A percentile compares a stretch with the other conserved stretches of the same genome.
Evolutionary conservation across 2,329 filamentous ascomycete genomes (phyloP).

Genomic region (Alternaria rosae): DNA sequence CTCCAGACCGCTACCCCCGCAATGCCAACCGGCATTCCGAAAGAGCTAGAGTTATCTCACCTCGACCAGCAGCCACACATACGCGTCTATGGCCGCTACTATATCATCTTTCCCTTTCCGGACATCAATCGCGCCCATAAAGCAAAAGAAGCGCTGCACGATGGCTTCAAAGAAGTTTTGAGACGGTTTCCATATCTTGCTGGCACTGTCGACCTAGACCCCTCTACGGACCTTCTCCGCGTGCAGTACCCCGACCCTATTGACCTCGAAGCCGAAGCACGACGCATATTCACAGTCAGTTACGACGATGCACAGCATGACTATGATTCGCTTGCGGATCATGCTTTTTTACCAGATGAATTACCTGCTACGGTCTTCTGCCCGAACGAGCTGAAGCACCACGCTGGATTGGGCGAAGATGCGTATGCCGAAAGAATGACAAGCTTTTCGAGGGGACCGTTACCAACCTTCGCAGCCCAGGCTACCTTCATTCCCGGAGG

Average conservation of each 20-base stretch:
- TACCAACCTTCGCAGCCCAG: constrained; percentile 32
- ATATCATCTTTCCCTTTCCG: constrained; percentile 26
- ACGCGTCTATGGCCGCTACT: constrained; percentile 23
- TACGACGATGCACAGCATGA: constrained; percentile 1
- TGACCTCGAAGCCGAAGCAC: constrained; percentile 10
- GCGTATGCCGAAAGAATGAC: constrained; percentile 16
- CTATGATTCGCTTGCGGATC: constrained; percentile 12
- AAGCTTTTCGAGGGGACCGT: constrained; percentile 15
- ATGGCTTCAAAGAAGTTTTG: constrained; percentile 20
- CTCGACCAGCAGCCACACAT: constrained; percentile 26
- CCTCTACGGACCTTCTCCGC: constrained; percentile 4
- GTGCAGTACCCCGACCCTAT: constrained; percentile 19
- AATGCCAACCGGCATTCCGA: background rate
- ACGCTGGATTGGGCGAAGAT: constrained; percentile 21
- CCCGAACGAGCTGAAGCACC: constrained; percentile 15
- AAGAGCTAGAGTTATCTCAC: constrained; percentile 22
- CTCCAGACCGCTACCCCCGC: background rate
- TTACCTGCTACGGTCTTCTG: constrained; percentile 20
- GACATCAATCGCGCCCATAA: constrained; percentile 13
- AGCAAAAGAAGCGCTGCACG: constrained; percentile 18
- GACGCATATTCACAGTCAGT: constrained; percentile 13
- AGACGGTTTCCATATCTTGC: constrained; percentile 23
- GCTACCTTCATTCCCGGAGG: constrained; percentile 38
- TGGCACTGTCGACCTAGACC: constrained; percentile 18
- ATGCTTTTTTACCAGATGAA: constrained; percentile 14